A percentile compares a stretch with the other conserved stretches of the same genome.
Evolutionary conservation across 2,329 filamentous ascomycete species (phyloP).

Genomic region (Neofusicoccum sp.): DNA sequence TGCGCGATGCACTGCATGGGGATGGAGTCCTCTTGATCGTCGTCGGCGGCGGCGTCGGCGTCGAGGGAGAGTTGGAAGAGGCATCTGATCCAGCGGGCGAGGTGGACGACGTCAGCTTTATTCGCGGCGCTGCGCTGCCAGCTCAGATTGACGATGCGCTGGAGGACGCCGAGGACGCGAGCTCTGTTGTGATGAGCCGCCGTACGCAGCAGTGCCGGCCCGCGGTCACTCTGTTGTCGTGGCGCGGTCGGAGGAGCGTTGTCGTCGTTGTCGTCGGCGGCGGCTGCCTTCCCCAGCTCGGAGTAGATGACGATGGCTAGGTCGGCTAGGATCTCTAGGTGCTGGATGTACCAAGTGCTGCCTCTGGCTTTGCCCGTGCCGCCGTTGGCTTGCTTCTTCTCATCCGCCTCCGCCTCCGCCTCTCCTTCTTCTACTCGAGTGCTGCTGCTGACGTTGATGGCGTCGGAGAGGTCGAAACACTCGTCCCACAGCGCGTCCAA

Average conservation of each 20-base stretch:
- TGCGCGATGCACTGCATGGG: conserved; percentile 62
- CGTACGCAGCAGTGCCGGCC: neutral
- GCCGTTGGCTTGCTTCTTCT: neutral
- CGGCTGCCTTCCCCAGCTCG: neutral
- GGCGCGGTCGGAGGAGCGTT: neutral
- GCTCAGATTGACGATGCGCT: conserved; percentile 68
- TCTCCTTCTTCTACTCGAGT: neutral
- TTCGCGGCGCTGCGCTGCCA: conserved; percentile 54
- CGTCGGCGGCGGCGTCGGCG: conserved; percentile 50
- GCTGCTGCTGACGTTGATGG: neutral
- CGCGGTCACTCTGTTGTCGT: neutral
- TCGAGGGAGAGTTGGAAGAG: conserved; percentile 66
- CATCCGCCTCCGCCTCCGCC: neutral
- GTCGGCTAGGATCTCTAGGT: conserved; percentile 49
- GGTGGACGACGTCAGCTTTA: conserved; percentile 49
- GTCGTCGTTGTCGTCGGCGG: neutral
- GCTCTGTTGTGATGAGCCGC: too few species aligned
- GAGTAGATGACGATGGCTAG: conserved; percentile 45
- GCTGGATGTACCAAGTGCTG: conserved; percentile 25
- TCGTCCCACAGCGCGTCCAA: conserved; percentile 59
- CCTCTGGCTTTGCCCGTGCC: neutral
- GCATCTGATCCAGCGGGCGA: conserved; percentile 76
- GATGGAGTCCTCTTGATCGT: conserved; percentile 44
- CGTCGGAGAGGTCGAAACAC: conserved; percentile 11
- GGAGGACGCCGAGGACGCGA: conserved; percentile 40